Percentiles rank a stretch among this genome's conserved stretches.
Conservation (phyloP, 495 filamentous ascomycete species). For the Aspergillus cristatus region DNA sequence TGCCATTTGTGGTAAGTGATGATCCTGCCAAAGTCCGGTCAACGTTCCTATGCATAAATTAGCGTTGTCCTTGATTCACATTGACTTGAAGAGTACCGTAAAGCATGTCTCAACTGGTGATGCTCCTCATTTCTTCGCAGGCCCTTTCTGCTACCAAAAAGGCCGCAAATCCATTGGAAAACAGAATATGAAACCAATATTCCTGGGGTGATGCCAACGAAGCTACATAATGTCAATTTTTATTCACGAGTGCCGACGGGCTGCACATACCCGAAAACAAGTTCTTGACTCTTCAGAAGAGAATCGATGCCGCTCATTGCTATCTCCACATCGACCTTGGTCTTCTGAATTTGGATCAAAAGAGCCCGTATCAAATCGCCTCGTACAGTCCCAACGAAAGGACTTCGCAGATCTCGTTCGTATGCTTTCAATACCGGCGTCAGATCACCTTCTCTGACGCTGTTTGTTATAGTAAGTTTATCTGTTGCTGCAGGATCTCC, state of each 20-base stretch:
- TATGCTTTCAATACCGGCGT: constrained; percentile 86
- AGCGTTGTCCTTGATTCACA: no score
- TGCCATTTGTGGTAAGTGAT: constrained; percentile 49
- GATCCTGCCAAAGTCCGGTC: constrained; percentile 69
- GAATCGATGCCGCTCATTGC: constrained; percentile 91
- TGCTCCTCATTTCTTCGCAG: constrained; percentile 47
- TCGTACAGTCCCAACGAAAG: constrained; percentile 66
- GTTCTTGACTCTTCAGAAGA: constrained; percentile 87
- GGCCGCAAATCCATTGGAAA: constrained; percentile 57
- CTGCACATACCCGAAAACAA: constrained; percentile 68
- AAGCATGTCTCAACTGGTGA: constrained; percentile 57
- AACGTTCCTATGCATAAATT: constrained; percentile 54
- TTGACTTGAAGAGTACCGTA: no score
- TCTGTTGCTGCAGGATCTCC: constrained; percentile 43
- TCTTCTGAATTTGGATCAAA: constrained; percentile 95
- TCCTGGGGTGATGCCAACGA: constrained; percentile 86
- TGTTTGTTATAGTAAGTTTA: constrained; percentile 58
- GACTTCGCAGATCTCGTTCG: constrained; percentile 72
- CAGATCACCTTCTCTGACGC: constrained; percentile 83
- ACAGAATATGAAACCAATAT: constrained; percentile 72
- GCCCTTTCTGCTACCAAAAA: constrained; percentile 61
- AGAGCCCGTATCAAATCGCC: constrained; percentile 87
- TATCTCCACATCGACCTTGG: constrained; percentile 95
- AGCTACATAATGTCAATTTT: constrained; percentile 36
- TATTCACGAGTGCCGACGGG: background rate